Evolutionary conservation across 257 asterid genomes (phyloP).

Genomic region (Solanum appendiculatum): DNA sequence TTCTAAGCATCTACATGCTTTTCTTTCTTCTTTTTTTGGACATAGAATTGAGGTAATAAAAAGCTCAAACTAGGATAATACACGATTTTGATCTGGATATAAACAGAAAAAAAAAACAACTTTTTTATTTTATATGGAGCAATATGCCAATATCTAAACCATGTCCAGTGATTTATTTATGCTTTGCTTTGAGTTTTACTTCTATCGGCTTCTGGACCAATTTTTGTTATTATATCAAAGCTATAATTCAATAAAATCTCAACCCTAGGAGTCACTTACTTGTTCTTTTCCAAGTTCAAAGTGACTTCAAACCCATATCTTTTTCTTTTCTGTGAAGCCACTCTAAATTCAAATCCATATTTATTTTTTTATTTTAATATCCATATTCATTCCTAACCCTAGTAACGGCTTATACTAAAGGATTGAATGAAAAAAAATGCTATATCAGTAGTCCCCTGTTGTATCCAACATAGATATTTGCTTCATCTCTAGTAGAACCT

Average conservation of each 20-base stretch:
- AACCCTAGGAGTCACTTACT: not conserved
- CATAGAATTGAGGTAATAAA: not conserved
- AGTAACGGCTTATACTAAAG: no score
- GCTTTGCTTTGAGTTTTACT: no score
- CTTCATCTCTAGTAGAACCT: no score
- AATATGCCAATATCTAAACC: not conserved
- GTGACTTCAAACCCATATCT: not conserved
- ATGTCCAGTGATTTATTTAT: not conserved
- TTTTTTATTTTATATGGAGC: not conserved
- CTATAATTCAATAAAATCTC: not conserved
- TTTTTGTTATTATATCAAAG: not conserved
- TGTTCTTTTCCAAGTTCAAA: not conserved
- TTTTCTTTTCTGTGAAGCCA: not conserved
- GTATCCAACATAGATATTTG: no score
- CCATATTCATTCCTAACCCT: no score
- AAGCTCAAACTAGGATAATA: not conserved
- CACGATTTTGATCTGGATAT: not conserved
- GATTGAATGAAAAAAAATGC: no score
- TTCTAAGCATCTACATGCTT: not conserved
- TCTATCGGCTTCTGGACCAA: not conserved
- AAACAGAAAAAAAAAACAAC: not conserved
- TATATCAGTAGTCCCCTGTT: no score
- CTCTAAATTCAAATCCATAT: not conserved
- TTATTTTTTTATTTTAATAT: no score
- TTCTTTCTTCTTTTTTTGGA: not conserved